phyloP scores from a whole-genome alignment of 2,329 filamentous ascomycete genomes.

The Cytospora leucostoma region DNA sequence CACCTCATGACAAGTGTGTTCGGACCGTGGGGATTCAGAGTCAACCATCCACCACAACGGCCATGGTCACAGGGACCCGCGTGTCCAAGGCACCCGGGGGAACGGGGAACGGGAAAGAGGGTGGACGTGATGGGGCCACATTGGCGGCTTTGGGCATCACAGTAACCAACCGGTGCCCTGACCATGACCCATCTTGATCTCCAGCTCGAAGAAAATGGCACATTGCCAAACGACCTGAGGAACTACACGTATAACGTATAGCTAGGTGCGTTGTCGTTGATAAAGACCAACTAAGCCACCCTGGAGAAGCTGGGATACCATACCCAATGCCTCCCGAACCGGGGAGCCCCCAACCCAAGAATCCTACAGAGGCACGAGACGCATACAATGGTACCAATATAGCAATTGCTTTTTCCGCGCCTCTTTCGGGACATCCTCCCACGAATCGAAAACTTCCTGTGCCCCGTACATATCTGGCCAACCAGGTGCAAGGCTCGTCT shows the following conservation, averaged over 20 bases:
- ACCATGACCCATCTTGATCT: neutral
- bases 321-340: neutral
- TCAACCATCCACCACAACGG: conserved; percentile 16
- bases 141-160: neutral
- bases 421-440: neutral
- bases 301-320: neutral
- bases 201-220: neutral
- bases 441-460: neutral
- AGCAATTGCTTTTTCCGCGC: neutral
- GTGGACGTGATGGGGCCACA: conserved; percentile 11
- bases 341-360: neutral
- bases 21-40: conserved; percentile 5
- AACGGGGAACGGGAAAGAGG: too few relatives aligned
- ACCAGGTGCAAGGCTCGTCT: neutral
- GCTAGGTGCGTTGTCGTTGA: neutral
- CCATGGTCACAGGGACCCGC: conserved; percentile 7
- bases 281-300: neutral
- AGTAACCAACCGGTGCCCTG: neutral
- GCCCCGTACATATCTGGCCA: neutral
- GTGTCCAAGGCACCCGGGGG: conserved; percentile 8
- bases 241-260: neutral
- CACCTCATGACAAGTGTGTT: conserved; percentile 18
- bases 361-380: neutral
- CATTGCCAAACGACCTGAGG: neutral
- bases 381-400: neutral